Percentiles rank a stretch among this genome's conserved stretches.
phyloP scores from a whole-genome alignment of 2,329 filamentous ascomycete genomes.

The Colletotrichum theobromicola region DNA sequence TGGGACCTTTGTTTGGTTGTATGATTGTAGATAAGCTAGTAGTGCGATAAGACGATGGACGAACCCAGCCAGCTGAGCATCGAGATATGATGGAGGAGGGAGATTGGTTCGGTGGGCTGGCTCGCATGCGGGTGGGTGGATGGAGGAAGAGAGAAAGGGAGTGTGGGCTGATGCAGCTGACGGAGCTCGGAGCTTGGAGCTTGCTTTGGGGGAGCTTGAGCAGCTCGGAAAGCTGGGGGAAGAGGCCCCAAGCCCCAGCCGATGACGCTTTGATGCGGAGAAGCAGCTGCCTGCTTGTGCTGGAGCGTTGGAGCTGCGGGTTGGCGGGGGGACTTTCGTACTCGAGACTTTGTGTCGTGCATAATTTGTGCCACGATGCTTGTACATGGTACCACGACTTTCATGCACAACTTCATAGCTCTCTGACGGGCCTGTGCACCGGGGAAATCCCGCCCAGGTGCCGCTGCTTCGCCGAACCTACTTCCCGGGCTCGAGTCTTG shows the following conservation, averaged over 20 bases:
- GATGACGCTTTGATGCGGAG: slow-evolving; percentile 16
- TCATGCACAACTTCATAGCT: not conserved
- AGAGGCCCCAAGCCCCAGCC: not conserved
- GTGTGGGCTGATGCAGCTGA: not conserved
- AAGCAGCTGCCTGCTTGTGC: not conserved
- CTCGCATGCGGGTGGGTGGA: not conserved
- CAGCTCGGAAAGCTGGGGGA: not conserved
- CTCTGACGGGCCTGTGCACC: not conserved
- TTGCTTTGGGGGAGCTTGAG: not conserved
- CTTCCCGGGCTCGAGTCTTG: not conserved
- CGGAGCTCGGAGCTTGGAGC: slow-evolving; percentile 6
- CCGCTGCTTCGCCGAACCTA: not conserved
- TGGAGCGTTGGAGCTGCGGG: not conserved
- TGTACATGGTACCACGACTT: not conserved
- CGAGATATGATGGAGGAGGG: not conserved
- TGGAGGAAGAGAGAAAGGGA: not conserved
- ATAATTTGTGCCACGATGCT: not conserved
- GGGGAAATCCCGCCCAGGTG: not conserved
- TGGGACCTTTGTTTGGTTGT: not conserved
- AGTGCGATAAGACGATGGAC: not conserved
- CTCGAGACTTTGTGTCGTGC: not conserved
- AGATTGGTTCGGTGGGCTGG: not conserved
- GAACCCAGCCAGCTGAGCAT: slow-evolving; percentile 16
- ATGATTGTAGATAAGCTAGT: not conserved
- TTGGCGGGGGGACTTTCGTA: not conserved